phyloP scores from a whole-genome alignment of 805 yeast genomes.

The Ogataea kodamae region DNA sequence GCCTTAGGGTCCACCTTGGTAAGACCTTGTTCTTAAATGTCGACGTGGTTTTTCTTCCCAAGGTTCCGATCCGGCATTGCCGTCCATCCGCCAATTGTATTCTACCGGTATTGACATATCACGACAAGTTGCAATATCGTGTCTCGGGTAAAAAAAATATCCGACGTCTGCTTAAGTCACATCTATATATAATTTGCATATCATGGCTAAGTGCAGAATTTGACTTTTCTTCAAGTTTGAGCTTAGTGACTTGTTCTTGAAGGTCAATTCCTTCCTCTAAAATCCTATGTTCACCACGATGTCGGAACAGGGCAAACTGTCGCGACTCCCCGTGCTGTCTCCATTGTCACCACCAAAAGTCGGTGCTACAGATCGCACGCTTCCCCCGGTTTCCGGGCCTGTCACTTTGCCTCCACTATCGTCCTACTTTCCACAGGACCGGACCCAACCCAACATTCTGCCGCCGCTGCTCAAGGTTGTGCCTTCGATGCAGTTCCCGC shows the following conservation, averaged over 20 bases:
- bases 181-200: no score
- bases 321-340: conserved; percentile 18
- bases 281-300: no score
- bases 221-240: no score
- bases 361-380: conserved; percentile 9
- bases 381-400: conserved; percentile 1
- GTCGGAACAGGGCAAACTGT: no score
- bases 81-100: no score
- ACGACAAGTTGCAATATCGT: neutral
- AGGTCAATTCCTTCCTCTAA: no score
- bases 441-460: conserved; percentile 6
- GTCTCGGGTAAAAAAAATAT: neutral
- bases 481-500: conserved; percentile 17
- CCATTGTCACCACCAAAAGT: conserved; percentile 10
- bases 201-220: no score
- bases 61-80: neutral
- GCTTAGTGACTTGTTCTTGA: no score
- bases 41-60: no score
- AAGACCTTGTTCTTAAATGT: no score
- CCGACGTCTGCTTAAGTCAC: no score
- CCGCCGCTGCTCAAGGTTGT: conserved; percentile 27
- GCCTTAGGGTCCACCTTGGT: no score
- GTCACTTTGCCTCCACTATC: conserved; percentile 8
- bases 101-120: neutral
- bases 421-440: neutral